These are phyloP conservation scores for Daldinia grandis DNA, from an alignment of 495 filamentous ascomycete species.

Conservation along the genomic window DNA sequence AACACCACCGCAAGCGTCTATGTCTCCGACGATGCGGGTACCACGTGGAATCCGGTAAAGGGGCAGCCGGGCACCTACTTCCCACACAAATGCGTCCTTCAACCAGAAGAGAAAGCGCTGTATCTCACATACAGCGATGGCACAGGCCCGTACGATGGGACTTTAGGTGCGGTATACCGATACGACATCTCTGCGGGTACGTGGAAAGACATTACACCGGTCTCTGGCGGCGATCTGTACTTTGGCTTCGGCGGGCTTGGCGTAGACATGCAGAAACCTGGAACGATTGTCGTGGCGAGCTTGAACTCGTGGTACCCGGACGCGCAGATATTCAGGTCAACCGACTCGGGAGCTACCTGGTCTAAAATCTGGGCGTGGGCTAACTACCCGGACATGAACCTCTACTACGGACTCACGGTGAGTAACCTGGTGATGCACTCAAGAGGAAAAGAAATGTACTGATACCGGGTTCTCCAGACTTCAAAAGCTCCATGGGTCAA, in stretches of 20 bases:
- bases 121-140: conserved; percentile 66
- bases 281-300: conserved; percentile 63
- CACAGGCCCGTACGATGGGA: conserved; percentile 65
- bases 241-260: conserved; percentile 66
- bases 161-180: conserved; percentile 58
- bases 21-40: conserved; percentile 62
- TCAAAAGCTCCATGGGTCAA: conserved; percentile 60
- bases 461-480: conserved; percentile 37
- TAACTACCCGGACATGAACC: conserved; percentile 56
- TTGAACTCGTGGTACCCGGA: conserved; percentile 69
- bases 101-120: conserved; percentile 61
- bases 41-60: conserved; percentile 59
- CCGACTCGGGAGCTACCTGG: conserved; percentile 63
- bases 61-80: conserved; percentile 61
- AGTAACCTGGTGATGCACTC: conserved; percentile 42
- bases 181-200: conserved; percentile 59
- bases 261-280: conserved; percentile 62
- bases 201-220: conserved; percentile 66
- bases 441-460: conserved; percentile 21
- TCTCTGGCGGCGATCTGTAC: conserved; percentile 50
- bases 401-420: conserved; percentile 55
- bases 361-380: conserved; percentile 61
- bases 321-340: conserved; percentile 63
- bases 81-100: conserved; percentile 64
- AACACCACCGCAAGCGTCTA: conserved; percentile 62